Evolutionary conservation across 2,329 filamentous ascomycete species (phyloP).

Genomic region (Albophoma yamanashiensis): DNA sequence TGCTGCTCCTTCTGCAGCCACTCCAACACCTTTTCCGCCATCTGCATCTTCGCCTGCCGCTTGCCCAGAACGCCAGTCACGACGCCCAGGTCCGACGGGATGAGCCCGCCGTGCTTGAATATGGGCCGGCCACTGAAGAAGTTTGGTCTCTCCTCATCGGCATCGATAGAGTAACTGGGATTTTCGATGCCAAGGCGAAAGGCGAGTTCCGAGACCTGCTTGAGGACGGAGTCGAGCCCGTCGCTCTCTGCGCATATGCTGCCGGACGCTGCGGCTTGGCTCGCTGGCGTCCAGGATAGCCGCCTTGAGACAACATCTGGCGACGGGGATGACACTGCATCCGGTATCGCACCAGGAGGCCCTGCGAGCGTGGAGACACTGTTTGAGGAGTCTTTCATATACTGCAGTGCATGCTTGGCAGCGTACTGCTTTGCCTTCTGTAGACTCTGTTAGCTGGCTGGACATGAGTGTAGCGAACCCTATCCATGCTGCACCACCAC

Average conservation of each 20-base stretch:
- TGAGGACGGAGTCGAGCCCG: conserved; percentile 4
- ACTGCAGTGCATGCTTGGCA: conserved; percentile 34
- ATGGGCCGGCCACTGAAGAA: conserved; percentile 25
- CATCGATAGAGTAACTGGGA: conserved; percentile 22
- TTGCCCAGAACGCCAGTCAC: conserved; percentile 23
- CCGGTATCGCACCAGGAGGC: background rate
- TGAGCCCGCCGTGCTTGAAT: conserved; percentile 17
- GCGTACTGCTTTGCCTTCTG: conserved; percentile 41
- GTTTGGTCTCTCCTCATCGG: conserved; percentile 7
- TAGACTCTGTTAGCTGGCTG: background rate
- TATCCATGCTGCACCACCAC: background rate
- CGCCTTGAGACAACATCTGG: background rate
- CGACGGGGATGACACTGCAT: background rate
- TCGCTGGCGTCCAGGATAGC: background rate
- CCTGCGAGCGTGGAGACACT: background rate
- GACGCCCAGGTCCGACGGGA: conserved; percentile 21
- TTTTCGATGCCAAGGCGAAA: conserved; percentile 16
- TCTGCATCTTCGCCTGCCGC: conserved; percentile 22
- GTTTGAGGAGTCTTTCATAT: conserved; percentile 15
- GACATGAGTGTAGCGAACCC: background rate
- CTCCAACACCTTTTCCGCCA: conserved; percentile 28
- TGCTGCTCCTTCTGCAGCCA: conserved; percentile 20
- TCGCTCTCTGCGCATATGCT: background rate
- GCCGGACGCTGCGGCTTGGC: background rate
- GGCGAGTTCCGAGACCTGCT: conserved; percentile 22